Conservation (phyloP, 1,284 basidiomycete genomes). For the Heterobasidion annosum region DNA sequence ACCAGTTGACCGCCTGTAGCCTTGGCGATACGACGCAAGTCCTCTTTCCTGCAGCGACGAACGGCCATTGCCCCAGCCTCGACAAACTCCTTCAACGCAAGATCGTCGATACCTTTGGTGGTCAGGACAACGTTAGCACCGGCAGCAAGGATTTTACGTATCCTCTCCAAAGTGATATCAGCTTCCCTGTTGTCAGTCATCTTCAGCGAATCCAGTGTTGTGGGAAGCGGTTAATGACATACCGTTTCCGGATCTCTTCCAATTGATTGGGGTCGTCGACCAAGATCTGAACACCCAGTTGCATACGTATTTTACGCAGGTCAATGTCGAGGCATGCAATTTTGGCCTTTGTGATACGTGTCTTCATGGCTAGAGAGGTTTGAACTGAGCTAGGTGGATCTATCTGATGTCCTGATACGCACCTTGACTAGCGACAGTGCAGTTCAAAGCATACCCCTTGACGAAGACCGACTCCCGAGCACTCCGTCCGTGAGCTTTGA, state of each 20-base stretch:
- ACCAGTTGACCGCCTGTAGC: constrained; percentile 95
- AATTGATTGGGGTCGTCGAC: constrained; percentile 96
- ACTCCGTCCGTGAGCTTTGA: constrained; percentile 97
- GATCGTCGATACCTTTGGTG: constrained; percentile 98
- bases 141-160: constrained; percentile 92
- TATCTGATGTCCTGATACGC: constrained; percentile 13
- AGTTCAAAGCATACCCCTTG: constrained; percentile 97
- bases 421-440: constrained; percentile 98
- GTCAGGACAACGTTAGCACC: constrained; percentile 98
- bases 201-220: constrained; percentile 1
- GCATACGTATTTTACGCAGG: constrained; percentile 95
- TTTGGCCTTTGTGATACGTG: constrained; percentile 86
- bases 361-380: constrained; percentile 83
- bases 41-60: constrained; percentile 95
- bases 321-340: constrained; percentile 99
- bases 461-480: constrained; percentile 94
- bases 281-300: constrained; percentile 95
- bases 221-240: constrained; percentile 10
- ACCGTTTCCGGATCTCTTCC: constrained; percentile 94
- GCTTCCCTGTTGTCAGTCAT: constrained; percentile 58
- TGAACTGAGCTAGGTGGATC: constrained; percentile 3
- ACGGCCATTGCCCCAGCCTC: constrained; percentile 99
- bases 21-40: constrained; percentile 93
- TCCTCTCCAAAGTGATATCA: constrained; percentile 94
- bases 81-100: constrained; percentile 98